Conservation (phyloP, 1,284 basidiomycete species). For the Leccinum holopus region DNA sequence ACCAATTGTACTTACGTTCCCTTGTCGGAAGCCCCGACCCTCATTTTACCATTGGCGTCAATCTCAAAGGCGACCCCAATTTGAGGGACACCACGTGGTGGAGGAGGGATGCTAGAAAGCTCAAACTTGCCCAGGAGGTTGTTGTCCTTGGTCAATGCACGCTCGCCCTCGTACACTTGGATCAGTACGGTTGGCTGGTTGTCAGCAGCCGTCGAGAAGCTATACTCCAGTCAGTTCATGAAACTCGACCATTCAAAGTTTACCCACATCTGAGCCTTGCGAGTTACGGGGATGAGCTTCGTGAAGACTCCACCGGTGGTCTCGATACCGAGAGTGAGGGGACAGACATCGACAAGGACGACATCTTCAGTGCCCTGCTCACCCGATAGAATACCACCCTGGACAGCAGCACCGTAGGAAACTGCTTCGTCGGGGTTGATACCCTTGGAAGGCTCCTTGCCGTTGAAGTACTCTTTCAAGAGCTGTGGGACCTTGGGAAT, state of each 20-base stretch:
- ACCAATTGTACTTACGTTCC: slow-evolving; percentile 63
- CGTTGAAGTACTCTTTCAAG: slow-evolving; percentile 87
- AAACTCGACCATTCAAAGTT: neutral
- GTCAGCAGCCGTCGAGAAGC: slow-evolving; percentile 95
- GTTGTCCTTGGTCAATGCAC: slow-evolving; percentile 96
- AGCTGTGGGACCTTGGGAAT: slow-evolving; percentile 98
- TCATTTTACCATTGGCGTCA: slow-evolving; percentile 92
- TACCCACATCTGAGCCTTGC: slow-evolving; percentile 89
- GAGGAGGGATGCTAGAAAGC: slow-evolving; percentile 88
- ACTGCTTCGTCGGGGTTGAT: slow-evolving; percentile 97
- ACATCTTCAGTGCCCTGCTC: slow-evolving; percentile 82
- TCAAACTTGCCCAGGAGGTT: slow-evolving; percentile 97
- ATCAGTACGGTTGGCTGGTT: slow-evolving; percentile 93
- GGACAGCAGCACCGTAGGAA: slow-evolving; percentile 96
- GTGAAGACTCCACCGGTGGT: slow-evolving; percentile 99
- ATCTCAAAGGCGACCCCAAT: slow-evolving; percentile 96
- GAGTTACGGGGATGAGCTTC: slow-evolving; percentile 92
- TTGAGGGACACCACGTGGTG: slow-evolving; percentile 93
- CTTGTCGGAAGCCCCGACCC: slow-evolving; percentile 87
- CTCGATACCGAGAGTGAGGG: slow-evolving; percentile 95
- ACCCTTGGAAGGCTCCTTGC: slow-evolving; percentile 90
- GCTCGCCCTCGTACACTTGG: slow-evolving; percentile 94
- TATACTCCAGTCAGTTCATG: slow-evolving; percentile 24
- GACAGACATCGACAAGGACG: slow-evolving; percentile 95
- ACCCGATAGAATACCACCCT: slow-evolving; percentile 94